These are phyloP conservation scores for Sclerotinia minor DNA, from an alignment of 2,329 filamentous ascomycete species.

Conservation along the genomic window DNA sequence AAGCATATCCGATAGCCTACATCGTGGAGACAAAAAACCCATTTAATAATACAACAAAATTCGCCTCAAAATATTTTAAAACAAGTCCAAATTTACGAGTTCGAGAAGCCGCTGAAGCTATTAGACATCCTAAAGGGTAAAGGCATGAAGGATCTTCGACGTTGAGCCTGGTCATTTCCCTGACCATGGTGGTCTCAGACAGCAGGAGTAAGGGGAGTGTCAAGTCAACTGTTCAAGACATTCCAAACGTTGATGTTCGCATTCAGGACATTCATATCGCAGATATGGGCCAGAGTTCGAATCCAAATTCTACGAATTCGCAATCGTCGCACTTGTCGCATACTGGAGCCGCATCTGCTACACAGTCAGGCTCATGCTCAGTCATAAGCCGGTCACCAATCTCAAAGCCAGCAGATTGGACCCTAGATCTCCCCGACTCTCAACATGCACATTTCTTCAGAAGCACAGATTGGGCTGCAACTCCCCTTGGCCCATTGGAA, in stretches of 20 bases:
- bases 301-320: neutral
- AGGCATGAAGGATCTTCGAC: neutral
- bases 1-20: neutral
- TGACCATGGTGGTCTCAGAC: slow-evolving; percentile 1
- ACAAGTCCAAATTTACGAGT: neutral
- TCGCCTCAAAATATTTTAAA: neutral
- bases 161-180: neutral
- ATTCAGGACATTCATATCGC: neutral
- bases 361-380: neutral
- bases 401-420: slow-evolving; percentile 28
- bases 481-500: slow-evolving; percentile 30
- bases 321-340: neutral
- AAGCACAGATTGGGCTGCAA: slow-evolving; percentile 33
- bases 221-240: neutral
- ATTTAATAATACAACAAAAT: neutral
- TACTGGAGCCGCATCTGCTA: neutral
- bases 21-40: neutral
- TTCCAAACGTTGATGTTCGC: neutral
- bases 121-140: neutral
- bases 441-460: slow-evolving; percentile 34
- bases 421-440: slow-evolving; percentile 29
- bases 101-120: neutral
- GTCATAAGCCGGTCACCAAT: neutral
- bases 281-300: neutral
- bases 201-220: neutral